phyloP scores from a whole-genome alignment of 495 filamentous ascomycete species.

The Lophiotrema nucula region DNA sequence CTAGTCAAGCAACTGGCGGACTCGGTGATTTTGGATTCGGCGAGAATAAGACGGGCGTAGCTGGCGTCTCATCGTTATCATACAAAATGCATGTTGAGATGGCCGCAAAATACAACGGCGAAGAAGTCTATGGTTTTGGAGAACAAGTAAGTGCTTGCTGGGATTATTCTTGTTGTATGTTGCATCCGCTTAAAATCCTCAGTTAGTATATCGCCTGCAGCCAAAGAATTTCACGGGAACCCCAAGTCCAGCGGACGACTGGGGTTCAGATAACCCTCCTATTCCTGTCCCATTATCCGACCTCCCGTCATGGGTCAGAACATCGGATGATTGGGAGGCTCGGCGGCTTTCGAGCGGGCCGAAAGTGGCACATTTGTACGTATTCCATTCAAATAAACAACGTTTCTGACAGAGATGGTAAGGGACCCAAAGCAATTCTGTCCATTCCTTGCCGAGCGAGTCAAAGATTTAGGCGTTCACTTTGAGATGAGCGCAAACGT shows the following conservation, averaged over 20 bases:
- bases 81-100: constrained; percentile 10
- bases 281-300: background rate
- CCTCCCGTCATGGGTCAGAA: constrained; percentile 2
- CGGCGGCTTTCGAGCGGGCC: background rate
- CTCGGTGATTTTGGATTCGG: constrained; percentile 3
- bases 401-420: too few relatives aligned
- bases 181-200: background rate
- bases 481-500: constrained; percentile 4
- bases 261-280: constrained; percentile 1
- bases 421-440: constrained; percentile 6
- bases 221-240: background rate
- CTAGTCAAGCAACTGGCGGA: constrained; percentile 8
- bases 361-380: constrained; percentile 1
- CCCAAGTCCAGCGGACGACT: background rate
- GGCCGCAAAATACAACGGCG: constrained; percentile 3
- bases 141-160: background rate
- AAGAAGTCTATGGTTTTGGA: background rate
- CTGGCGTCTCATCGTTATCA: constrained; percentile 1
- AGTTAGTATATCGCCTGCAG: constrained; percentile 1
- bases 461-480: background rate
- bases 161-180: background rate
- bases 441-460: constrained; percentile 1
- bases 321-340: constrained; percentile 6
- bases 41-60: background rate
- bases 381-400: background rate